Evolutionary conservation across 1,284 basidiomycete genomes (phyloP), one percentile per base, ranked within the genome.

Genomic region (Mycosarcoma mackinlayi): DNA sequence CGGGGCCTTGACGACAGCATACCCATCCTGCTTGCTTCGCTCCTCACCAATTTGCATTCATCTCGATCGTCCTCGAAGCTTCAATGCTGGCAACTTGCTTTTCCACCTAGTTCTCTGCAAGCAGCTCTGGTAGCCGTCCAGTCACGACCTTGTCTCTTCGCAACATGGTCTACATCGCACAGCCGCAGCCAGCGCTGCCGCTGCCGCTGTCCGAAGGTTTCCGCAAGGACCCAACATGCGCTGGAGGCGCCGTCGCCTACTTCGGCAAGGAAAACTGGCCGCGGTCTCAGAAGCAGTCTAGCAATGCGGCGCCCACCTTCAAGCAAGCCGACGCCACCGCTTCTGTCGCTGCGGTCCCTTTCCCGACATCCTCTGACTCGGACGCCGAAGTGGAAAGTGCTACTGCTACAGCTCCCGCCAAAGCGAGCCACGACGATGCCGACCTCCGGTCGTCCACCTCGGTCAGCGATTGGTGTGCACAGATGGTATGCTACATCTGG

Each of bases 401-500:
- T 6, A 58, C 46, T 5, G 46, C 45, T 9, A n/a, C 59, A 6
- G 65, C 55, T n/a, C 44, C 60, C 14, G 31, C 27, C 21, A 31
- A 60, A 44, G n/a, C 14, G 41, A 18, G 18, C 48, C 27, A 39
- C 3, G 58, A 60, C 21, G 58, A 67, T 56, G 44, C 64, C 8
- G 67, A 67, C 31, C 73, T 64, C 37, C 57, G 52, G 47, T 69
- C 56, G 7, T 60, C 63, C 39, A 54, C 66, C n/a, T 65, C 70
- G 41, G 58, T 76, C 18, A 63, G 74, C 37, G 71, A 79, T 19
- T 78, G 68, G 66, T 78, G 75, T 38, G 76, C 77, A 6, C 71
- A 73, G 35, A 69, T 80, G 66, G 73, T 77, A 13, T 79, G 76
- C 69, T 80, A 79, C 62, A 73, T 80, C 14, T 80, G 79, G 79